These are phyloP conservation scores for Phyllachora maydis DNA, from an alignment of 2,329 filamentous ascomycete genomes.

Conservation along the genomic window DNA sequence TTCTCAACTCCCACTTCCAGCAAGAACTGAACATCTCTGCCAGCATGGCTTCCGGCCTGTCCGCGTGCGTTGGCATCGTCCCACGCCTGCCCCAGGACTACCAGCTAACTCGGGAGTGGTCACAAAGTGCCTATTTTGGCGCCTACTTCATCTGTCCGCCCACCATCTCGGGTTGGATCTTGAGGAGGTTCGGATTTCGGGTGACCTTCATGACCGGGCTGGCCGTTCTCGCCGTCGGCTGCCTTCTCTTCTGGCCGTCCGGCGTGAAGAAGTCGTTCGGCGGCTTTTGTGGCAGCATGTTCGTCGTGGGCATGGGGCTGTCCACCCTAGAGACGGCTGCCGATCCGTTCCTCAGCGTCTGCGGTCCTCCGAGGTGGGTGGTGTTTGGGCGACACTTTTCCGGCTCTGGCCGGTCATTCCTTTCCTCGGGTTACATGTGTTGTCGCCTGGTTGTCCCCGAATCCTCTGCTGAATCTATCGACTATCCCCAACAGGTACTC, in stretches of 20 bases:
- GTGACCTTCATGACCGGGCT: conserved; percentile 46
- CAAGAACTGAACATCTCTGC: conserved; percentile 19
- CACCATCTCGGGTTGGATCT: conserved; percentile 24
- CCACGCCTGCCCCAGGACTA: no score
- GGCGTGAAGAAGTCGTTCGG: conserved; percentile 31
- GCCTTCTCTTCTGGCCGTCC: conserved; percentile 36
- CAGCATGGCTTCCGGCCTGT: conserved; percentile 22
- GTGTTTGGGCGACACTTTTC: no score
- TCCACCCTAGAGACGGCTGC: conserved; percentile 37
- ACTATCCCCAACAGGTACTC: no score
- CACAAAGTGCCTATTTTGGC: conserved; percentile 33
- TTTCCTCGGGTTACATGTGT: no score
- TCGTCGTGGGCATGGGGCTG: conserved; percentile 16
- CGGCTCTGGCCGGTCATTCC: no score
- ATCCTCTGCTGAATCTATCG: no score
- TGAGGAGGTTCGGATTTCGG: conserved; percentile 44
- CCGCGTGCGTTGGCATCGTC: no score
- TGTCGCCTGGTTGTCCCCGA: no score
- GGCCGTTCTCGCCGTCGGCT: conserved; percentile 31
- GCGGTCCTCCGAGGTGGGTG: conserved; percentile 38
- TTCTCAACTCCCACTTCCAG: conserved; percentile 29
- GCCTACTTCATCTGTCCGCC: conserved; percentile 17
- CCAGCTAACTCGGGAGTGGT: no score
- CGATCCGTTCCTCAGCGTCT: conserved; percentile 29
- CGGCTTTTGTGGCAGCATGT: conserved; percentile 37